These are phyloP conservation scores for Physcomitrium patens DNA, from an alignment of 225 moss, liverwort and hornwort genomes.

Conservation along the genomic window DNA sequence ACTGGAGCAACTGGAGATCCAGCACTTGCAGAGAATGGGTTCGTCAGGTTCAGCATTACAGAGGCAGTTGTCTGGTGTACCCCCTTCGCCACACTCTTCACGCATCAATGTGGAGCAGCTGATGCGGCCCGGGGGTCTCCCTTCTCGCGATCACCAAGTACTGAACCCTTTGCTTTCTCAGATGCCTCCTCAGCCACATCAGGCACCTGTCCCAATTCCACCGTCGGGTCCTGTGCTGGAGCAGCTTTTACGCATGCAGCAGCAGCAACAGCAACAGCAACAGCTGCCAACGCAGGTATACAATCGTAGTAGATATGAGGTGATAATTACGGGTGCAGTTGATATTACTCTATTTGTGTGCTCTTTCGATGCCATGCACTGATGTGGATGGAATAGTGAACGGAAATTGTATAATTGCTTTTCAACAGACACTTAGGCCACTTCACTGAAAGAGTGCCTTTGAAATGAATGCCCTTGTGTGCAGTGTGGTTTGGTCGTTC, in stretches of 20 bases:
- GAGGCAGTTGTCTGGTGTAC: slow-evolving; percentile 60
- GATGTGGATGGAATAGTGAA: not conserved
- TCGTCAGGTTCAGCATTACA: slow-evolving; percentile 65
- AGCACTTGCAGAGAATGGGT: slow-evolving; percentile 87
- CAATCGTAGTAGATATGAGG: slow-evolving; percentile 12
- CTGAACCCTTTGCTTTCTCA: slow-evolving; percentile 70
- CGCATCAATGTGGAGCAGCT: slow-evolving; percentile 68
- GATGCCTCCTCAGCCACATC: slow-evolving; percentile 68
- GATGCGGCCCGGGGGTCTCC: slow-evolving; percentile 66
- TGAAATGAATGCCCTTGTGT: not conserved
- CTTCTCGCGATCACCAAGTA: slow-evolving; percentile 68
- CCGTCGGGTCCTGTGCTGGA: slow-evolving; percentile 88
- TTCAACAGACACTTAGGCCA: not conserved
- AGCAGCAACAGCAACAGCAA: slow-evolving; percentile 87
- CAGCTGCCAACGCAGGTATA: slow-evolving; percentile 85
- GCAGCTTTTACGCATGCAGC: slow-evolving; percentile 89
- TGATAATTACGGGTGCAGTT: not conserved
- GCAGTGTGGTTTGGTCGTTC: not conserved
- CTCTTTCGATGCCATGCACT: not conserved
- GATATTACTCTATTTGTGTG: slow-evolving; percentile 13
- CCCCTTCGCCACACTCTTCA: slow-evolving; percentile 53
- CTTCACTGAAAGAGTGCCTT: not conserved
- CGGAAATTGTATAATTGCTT: not conserved
- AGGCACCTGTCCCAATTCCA: slow-evolving; percentile 68
- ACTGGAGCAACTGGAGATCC: slow-evolving; percentile 85